phyloP scores from a whole-genome alignment of 768 basidiomycete genomes.

The Lentinula boryana region DNA sequence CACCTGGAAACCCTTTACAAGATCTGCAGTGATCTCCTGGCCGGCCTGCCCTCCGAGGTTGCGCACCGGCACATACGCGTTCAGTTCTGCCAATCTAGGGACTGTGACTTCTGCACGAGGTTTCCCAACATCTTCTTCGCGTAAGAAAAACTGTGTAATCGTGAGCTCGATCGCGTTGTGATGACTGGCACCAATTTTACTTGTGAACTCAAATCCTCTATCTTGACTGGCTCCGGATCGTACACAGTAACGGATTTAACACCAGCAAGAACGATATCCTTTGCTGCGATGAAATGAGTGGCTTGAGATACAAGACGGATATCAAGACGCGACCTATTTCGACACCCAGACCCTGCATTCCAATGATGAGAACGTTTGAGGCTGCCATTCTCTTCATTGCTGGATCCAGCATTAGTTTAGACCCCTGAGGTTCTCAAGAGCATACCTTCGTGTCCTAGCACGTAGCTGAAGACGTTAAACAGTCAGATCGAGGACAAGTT shows the following conservation, averaged over 20 bases:
- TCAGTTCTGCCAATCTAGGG: slow-evolving; percentile 89
- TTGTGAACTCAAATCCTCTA: slow-evolving; percentile 93
- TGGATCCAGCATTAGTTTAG: slow-evolving; percentile 26
- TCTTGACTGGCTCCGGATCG: slow-evolving; percentile 82
- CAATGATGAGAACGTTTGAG: slow-evolving; percentile 92
- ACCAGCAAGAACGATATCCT: slow-evolving; percentile 91
- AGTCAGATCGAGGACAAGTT: slow-evolving; percentile 14
- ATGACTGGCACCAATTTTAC: slow-evolving; percentile 30
- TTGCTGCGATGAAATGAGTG: slow-evolving; percentile 47
- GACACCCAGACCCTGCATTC: slow-evolving; percentile 86
- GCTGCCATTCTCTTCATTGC: slow-evolving; percentile 99
- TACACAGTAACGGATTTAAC: slow-evolving; percentile 96
- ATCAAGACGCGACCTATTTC: slow-evolving; percentile 70
- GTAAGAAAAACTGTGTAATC: slow-evolving; percentile 79
- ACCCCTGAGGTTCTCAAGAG: not conserved
- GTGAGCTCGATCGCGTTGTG: not conserved
- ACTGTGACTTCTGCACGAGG: slow-evolving; percentile 80
- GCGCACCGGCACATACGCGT: slow-evolving; percentile 92
- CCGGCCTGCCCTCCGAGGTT: slow-evolving; percentile 76
- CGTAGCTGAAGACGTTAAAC: slow-evolving; percentile 54
- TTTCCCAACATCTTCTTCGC: slow-evolving; percentile 81
- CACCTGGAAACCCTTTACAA: slow-evolving; percentile 87
- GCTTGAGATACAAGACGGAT: not conserved
- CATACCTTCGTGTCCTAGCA: slow-evolving; percentile 92
- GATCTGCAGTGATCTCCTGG: slow-evolving; percentile 71